Evolutionary conservation across 352 stramenopile genomes (phyloP).

Genomic region (Globisporangium barbulae): DNA sequence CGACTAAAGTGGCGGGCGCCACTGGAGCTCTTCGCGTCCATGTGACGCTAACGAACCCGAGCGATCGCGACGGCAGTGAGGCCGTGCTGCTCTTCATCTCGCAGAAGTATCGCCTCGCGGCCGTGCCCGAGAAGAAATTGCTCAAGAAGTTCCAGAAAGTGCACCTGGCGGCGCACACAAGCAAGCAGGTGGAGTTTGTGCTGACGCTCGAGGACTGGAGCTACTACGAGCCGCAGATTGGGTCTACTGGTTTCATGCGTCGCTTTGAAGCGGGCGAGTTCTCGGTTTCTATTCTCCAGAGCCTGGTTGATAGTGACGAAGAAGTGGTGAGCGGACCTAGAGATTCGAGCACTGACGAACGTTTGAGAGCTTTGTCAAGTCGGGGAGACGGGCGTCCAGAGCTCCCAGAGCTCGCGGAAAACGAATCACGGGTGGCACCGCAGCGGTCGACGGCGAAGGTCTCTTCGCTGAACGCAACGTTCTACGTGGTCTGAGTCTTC

Average conservation of each 20-base stretch:
- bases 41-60: conserved; percentile 68
- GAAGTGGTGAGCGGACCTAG: too few species aligned
- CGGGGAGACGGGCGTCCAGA: neutral
- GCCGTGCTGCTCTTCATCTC: conserved; percentile 71
- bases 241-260: conserved; percentile 35
- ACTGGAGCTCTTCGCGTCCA: conserved; percentile 31
- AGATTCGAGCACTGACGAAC: neutral
- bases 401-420: neutral
- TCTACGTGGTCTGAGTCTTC: conserved; percentile 9
- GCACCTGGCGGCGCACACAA: conserved; percentile 26
- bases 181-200: conserved; percentile 39
- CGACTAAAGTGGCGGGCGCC: conserved; percentile 24
- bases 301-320: conserved; percentile 1
- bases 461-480: conserved; percentile 12
- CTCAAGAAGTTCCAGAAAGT: conserved; percentile 79
- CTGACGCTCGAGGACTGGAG: conserved; percentile 45
- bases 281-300: conserved; percentile 44
- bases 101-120: conserved; percentile 42
- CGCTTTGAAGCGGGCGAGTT: conserved; percentile 46
- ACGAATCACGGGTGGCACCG: too few species aligned
- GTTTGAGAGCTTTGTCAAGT: neutral
- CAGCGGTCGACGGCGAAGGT: neutral
- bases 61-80: conserved; percentile 43
- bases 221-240: conserved; percentile 48
- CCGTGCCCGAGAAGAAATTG: conserved; percentile 68